Evolutionary conservation across 129 eudicot species (phyloP).

Genomic region (Helichrysum umbraculigerum): DNA sequence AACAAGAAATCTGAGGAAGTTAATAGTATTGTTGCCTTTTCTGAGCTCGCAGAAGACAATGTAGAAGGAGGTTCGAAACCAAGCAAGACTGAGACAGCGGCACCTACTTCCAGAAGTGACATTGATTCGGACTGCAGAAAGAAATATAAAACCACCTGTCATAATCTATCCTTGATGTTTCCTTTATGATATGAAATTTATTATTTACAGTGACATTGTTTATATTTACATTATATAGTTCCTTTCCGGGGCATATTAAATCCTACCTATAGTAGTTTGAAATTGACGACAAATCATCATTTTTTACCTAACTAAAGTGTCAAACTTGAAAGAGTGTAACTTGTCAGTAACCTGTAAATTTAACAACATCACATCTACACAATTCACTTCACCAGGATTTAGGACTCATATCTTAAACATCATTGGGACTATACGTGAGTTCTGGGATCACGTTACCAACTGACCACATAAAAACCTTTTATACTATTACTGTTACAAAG

Average conservation of each 20-base stretch:
- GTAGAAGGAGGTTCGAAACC: conserved; percentile 75
- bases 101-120: conserved; percentile 74
- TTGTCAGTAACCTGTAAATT: background rate
- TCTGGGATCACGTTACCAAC: background rate
- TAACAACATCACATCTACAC: background rate
- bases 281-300: background rate
- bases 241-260: background rate
- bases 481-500: background rate
- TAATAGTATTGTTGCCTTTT: conserved; percentile 46
- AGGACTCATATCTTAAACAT: background rate
- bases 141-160: conserved; percentile 8
- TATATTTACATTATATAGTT: background rate
- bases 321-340: background rate
- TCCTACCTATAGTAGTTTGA: background rate
- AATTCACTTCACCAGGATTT: background rate
- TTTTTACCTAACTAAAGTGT: background rate
- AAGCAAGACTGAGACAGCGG: conserved; percentile 80
- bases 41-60: conserved; percentile 68
- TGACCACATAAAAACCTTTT: background rate
- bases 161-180: conserved; percentile 3
- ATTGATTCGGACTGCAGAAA: conserved; percentile 54
- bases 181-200: background rate
- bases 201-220: background rate
- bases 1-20: conserved; percentile 7
- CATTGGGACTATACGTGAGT: background rate